These are phyloP conservation scores for Vigna hirtella DNA, from an alignment of 306 rosid species.

Conservation along the genomic window DNA sequence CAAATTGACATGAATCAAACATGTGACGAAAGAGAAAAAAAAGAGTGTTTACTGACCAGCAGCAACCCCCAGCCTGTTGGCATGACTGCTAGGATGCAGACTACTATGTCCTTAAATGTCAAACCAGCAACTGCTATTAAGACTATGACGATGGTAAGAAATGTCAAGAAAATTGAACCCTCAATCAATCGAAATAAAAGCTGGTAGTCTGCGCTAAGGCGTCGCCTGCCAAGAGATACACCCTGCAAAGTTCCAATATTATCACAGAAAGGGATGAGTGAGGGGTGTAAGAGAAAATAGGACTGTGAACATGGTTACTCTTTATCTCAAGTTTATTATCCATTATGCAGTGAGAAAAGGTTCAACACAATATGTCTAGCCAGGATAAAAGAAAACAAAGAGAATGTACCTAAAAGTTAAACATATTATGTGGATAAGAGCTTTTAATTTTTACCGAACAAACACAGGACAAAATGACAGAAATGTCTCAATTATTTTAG, in stretches of 20 bases:
- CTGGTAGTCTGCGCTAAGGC: slow-evolving; percentile 87
- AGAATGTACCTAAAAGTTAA: no score
- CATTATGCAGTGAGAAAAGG: slow-evolving; percentile 13
- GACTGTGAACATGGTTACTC: not conserved
- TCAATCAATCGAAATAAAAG: slow-evolving; percentile 75
- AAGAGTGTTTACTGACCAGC: slow-evolving; percentile 60
- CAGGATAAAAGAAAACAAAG: not conserved
- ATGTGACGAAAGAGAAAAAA: not conserved
- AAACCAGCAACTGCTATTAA: slow-evolving; percentile 68
- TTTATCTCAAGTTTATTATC: slow-evolving; percentile 24
- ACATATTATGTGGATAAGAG: slow-evolving; percentile 1
- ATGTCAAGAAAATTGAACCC: slow-evolving; percentile 69
- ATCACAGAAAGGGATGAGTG: not conserved
- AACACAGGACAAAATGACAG: not conserved
- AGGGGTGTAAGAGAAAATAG: not conserved
- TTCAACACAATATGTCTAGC: not conserved
- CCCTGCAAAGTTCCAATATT: slow-evolving; percentile 54
- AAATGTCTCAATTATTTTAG: not conserved
- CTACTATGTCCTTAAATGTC: slow-evolving; percentile 72
- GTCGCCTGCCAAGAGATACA: slow-evolving; percentile 81
- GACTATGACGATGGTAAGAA: slow-evolving; percentile 62
- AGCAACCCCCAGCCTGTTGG: slow-evolving; percentile 99
- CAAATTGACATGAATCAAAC: not conserved
- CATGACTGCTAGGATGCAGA: slow-evolving; percentile 86
- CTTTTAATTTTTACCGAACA: slow-evolving; percentile 14